Percentiles rank a stretch among this genome's conserved stretches.
phyloP scores from a whole-genome alignment of 805 yeast species.

The Candida tammaniensis region DNA sequence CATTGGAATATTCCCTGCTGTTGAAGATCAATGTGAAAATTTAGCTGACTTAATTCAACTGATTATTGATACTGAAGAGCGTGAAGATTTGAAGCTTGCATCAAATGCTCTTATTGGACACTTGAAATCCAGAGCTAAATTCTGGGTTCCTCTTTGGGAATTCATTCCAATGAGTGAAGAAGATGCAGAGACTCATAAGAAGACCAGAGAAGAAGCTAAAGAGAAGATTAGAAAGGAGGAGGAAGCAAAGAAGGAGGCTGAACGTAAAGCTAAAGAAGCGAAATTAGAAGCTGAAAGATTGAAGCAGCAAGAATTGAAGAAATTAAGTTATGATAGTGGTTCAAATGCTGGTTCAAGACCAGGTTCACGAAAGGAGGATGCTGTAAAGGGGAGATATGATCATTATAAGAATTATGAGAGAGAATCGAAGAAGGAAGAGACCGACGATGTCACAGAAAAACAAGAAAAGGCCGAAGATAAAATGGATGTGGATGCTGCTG shows the following conservation, averaged over 20 bases:
- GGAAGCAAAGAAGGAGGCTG: slow-evolving; percentile 12
- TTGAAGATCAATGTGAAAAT: slow-evolving; percentile 61
- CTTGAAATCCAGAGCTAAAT: slow-evolving; percentile 50
- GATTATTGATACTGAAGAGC: slow-evolving; percentile 51
- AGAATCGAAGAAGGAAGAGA: neutral
- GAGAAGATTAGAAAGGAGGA: slow-evolving; percentile 12
- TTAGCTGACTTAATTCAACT: slow-evolving; percentile 46
- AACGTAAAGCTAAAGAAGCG: slow-evolving; percentile 13
- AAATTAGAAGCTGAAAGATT: slow-evolving; percentile 2
- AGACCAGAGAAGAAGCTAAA: slow-evolving; percentile 19
- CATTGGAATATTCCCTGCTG: slow-evolving; percentile 60
- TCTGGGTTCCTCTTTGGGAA: slow-evolving; percentile 55
- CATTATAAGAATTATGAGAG: slow-evolving; percentile 21
- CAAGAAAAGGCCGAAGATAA: neutral
- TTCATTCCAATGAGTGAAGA: slow-evolving; percentile 50
- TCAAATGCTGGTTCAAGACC: slow-evolving; percentile 1
- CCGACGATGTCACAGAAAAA: slow-evolving; percentile 3
- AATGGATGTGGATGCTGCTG: slow-evolving; percentile 1
- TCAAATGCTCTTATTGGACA: slow-evolving; percentile 70
- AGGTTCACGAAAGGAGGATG: slow-evolving; percentile 9
- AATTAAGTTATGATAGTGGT: slow-evolving; percentile 5
- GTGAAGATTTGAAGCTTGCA: slow-evolving; percentile 81
- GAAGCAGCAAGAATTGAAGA: slow-evolving; percentile 13
- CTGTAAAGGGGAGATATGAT: slow-evolving; percentile 27
- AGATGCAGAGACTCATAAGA: slow-evolving; percentile 23